Evolutionary conservation across 23 red algal species (phyloP), one percentile per base, ranked within the genome.

Genomic region (Pyropia haitanensis): DNA sequence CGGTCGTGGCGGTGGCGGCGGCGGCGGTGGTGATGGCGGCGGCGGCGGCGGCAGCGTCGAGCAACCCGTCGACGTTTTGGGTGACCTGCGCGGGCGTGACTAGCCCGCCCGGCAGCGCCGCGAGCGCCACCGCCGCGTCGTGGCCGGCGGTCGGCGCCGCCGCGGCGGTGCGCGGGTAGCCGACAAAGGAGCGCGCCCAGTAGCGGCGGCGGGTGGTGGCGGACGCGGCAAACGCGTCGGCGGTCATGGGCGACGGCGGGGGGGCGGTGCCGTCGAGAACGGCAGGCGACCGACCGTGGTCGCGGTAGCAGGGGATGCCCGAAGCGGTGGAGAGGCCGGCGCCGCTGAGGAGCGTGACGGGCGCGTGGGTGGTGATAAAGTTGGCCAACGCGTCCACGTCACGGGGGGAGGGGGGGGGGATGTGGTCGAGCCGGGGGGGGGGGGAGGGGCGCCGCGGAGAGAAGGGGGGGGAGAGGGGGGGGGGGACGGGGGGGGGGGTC

Each of bases 181-280:
- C 87, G 14, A 91, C 77, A 63, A 64, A 91, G 2, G 87, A 91
- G 66, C 87, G 87, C 23, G 87, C 77, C 87, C 87, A 91, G 53
- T 91, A 91, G 16, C 68, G 60, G 23, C 65, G 61, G 63, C 85
- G 76, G 15, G 76, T 65, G 15, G 66, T 17, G 44, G 85, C 75
- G 27, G 49, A 56, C 14, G 75, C 44, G 56, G 78, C 60, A 51
- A 65, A 89, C 24, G 76, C 70, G 63, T 89, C 67, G 58, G 76
- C 72, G 51, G 71, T 72, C 56, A 89, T 89, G 7, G 85, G 85
- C 15, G 76, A 66, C 33, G 71, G 75, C 28, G 85, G 58, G 14
- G 85, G 68, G 30, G 60, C 75, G 29, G 65, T 53, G 39, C 39
- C 39, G 10, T 46, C 39, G 39, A 46, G 0, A 9, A 46, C 39